A percentile compares a stretch with the other conserved stretches of the same genome.
phyloP scores from a whole-genome alignment of 306 rosid genomes.

The Prunus mongolica region DNA sequence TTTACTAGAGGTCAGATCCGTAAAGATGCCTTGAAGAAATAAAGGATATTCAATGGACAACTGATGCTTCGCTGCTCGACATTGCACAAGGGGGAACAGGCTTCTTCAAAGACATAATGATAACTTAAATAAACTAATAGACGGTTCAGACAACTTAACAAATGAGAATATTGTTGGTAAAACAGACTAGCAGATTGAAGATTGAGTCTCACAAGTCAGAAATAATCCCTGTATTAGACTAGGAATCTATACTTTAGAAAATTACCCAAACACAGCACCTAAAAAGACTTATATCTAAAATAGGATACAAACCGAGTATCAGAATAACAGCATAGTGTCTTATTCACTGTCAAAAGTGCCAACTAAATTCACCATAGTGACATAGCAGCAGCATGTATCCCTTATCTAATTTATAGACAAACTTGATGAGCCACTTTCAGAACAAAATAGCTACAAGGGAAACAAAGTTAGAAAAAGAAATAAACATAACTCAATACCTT shows the following conservation, averaged over 20 bases:
- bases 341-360: not conserved
- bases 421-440: not conserved
- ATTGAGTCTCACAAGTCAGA: not conserved
- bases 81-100: not conserved
- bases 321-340: not conserved
- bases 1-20: not conserved
- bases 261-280: not conserved
- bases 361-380: not conserved
- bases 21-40: not conserved
- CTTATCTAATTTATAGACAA: not conserved
- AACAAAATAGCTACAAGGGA: not conserved
- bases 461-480: constrained; percentile 3
- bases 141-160: not conserved
- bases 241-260: not conserved
- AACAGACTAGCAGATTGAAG: not conserved
- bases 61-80: not conserved
- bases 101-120: not conserved
- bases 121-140: not conserved
- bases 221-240: not conserved
- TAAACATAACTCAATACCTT: constrained; percentile 52
- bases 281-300: not conserved
- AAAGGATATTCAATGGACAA: not conserved
- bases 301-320: not conserved
- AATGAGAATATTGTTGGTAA: not conserved
- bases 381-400: not conserved